Percentiles rank a stretch among this genome's conserved stretches.
These are phyloP conservation scores for Aegilops umbellulata DNA, from an alignment of 176 grass and related monocot genomes.

Conservation along the genomic window DNA sequence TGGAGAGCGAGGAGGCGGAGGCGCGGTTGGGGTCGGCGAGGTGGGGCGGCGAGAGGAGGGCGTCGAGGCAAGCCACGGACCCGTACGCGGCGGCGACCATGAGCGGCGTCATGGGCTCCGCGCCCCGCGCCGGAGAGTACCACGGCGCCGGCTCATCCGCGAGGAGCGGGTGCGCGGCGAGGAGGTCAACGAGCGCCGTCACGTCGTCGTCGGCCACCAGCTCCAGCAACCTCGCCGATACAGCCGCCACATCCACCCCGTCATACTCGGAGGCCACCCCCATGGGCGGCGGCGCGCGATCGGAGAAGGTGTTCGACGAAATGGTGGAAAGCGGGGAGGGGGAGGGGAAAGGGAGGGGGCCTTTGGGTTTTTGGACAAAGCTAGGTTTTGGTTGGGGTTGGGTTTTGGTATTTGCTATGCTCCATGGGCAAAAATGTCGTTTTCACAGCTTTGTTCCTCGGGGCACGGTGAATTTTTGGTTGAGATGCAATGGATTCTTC, in stretches of 20 bases:
- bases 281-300: constrained; percentile 40
- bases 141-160: constrained; percentile 54
- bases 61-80: constrained; percentile 41
- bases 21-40: constrained; percentile 49
- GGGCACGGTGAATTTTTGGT: not conserved
- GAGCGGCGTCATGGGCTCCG: constrained; percentile 55
- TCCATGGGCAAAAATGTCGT: constrained; percentile 10
- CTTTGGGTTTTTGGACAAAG: constrained; percentile 45
- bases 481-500: not conserved
- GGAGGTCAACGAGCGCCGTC: constrained; percentile 18
- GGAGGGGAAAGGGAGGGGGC: constrained; percentile 14
- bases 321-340: not conserved
- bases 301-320: constrained; percentile 40
- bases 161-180: constrained; percentile 33
- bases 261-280: constrained; percentile 3
- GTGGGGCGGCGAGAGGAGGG: constrained; percentile 43
- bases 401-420: not conserved
- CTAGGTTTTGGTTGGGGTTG: constrained; percentile 28
- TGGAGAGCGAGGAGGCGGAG: constrained; percentile 36
- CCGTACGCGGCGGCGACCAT: constrained; percentile 75
- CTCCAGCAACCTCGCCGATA: constrained; percentile 43
- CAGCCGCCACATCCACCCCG: not conserved
- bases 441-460: not conserved
- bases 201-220: constrained; percentile 51
- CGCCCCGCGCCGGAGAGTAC: constrained; percentile 47